Base-by-base conservation (phyloP, 2,329 filamentous ascomycete species). In the Hansfordia pulvinata region DNA sequence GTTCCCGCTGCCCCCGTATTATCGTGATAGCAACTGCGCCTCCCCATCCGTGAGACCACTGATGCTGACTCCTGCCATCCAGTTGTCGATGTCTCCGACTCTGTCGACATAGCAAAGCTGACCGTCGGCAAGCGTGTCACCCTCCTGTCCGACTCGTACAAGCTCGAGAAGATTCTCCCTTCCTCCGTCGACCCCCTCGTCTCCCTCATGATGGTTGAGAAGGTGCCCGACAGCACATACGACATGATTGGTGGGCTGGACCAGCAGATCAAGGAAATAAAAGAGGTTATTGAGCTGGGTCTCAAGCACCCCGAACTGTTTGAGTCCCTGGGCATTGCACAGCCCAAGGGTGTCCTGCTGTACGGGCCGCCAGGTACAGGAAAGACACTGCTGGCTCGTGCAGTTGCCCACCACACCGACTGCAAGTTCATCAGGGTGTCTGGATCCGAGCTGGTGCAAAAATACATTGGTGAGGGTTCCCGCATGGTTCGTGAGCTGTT, bases 181-280 rank as follows among this genome's bases (percentile, higher is more conserved):
- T 96, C 90, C 29, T 98, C 90, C 12, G 90, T 98, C 49, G 90
- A 98, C 50, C 90, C 90, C 19, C 79, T 98, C 31, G 90, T 98
- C 30, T 98, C 90, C 19, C 81, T 98, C 52, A 98, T 98, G 90
- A 98, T 98, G 90, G 90, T 98, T 27, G 90, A 98, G 54, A 98
- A 98, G 68, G 90, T 98, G 10, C 90, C 90, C 10, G 90, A 98
- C 65, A 94, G 85, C 62, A 98, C 90, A 51, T 98, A 98, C 65
- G 90, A 98, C 61, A 98, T 98, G 90, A 98, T 98, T 53, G 90
- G 90, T 59, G 90, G 90, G 40, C 64, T 98, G 35, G 90, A 98
- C 52, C 88, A 98, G 54, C 90, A 98, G 53, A 96, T 98, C 64
- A 96, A 98, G 63, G 90, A 98, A 54, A 98, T 98, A 67, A 98